Base-by-base conservation (phyloP, 768 basidiomycete genomes). In the Lentinus brumalis region DNA sequence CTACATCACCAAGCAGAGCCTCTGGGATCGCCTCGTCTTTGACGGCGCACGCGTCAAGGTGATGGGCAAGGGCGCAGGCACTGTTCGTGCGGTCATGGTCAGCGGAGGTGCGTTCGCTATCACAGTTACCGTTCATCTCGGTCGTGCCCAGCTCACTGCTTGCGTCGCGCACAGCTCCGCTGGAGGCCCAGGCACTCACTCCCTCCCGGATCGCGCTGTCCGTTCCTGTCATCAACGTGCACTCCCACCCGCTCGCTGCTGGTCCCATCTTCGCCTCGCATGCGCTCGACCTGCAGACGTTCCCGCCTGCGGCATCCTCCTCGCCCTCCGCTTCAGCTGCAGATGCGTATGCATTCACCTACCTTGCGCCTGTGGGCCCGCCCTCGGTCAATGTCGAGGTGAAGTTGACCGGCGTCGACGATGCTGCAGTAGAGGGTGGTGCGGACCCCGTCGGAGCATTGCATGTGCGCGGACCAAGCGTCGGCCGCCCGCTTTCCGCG, bases 331-430 rank as follows among this genome's bases (percentile, higher is more conserved):
- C 62, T 2, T 56, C 69, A 1, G 69, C 70, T 0, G 72, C 72
- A n/a, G 71, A 73, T 18, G 66, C 73, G 6, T 73, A 76, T 40
- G 56, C 71, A 1, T 66, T 74, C 32, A 79, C 81, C 4, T 81
- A 81, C 66, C 60, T 71, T 9, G 77, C 80, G 14, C 83, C 84
- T 60, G 83, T 84, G 12, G 95, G 94, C 4, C 87, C 94, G 3
- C 95, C 96, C 2, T 83, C 86, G n/a, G 79, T 87, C 56, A 96
- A 96, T 67, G 78, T 94, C 0, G 96, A 97, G 73, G 86, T 83
- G 5, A 89, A 94, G 70, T 79, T 98, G n/a, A 69, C 81, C 0
- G 86, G 81, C 0, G 83, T 92, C 10, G 78, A 87, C 45, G 92
- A 96, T 56, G 78, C 77, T 1, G 72, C 74, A 10, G 77, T 92